A percentile compares a stretch with the other conserved stretches of the same genome.
These are phyloP conservation scores for Aspergillus terreus DNA, from an alignment of 2,329 filamentous ascomycete species.

Conservation along the genomic window DNA sequence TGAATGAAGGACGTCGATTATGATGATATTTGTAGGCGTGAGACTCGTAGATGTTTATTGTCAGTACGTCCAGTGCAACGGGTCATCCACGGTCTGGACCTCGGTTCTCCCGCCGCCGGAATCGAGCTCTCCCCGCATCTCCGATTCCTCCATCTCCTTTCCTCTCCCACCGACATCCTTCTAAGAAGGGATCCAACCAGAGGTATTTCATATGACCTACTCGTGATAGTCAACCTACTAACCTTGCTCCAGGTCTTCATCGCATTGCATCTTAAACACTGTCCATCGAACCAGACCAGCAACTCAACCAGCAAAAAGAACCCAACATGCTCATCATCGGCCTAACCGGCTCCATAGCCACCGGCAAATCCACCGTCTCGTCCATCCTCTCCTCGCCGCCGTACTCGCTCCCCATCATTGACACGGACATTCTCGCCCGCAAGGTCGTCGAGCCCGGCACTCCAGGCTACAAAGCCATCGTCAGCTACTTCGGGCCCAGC, in stretches of 20 bases:
- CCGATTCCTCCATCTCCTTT: neutral
- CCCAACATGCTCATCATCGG: conserved; percentile 76
- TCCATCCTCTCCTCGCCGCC: conserved; percentile 79
- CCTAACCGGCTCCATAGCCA: conserved; percentile 94
- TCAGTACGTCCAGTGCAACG: neutral
- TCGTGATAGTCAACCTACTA: neutral
- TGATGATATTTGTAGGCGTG: too few relatives aligned
- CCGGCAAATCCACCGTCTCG: conserved; percentile 95
- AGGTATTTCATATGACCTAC: neutral
- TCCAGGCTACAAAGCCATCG: conserved; percentile 74
- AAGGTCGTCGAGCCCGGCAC: conserved; percentile 93
- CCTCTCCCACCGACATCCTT: neutral
- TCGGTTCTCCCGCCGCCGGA: neutral
- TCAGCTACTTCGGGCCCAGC: conserved; percentile 72
- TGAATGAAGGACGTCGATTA: too few relatives aligned
- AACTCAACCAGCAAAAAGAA: neutral
- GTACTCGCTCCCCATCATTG: conserved; percentile 84
- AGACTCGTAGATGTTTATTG: too few relatives aligned
- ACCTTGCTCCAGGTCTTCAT: too few relatives aligned
- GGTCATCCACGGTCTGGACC: neutral
- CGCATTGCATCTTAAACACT: neutral
- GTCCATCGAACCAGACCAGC: neutral
- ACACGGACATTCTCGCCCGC: conserved; percentile 88
- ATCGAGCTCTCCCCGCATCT: conserved; percentile 8
- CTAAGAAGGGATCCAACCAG: neutral